Conservation (phyloP, 2,329 filamentous ascomycete species). For the Chrysoporthe austroafricana region DNA sequence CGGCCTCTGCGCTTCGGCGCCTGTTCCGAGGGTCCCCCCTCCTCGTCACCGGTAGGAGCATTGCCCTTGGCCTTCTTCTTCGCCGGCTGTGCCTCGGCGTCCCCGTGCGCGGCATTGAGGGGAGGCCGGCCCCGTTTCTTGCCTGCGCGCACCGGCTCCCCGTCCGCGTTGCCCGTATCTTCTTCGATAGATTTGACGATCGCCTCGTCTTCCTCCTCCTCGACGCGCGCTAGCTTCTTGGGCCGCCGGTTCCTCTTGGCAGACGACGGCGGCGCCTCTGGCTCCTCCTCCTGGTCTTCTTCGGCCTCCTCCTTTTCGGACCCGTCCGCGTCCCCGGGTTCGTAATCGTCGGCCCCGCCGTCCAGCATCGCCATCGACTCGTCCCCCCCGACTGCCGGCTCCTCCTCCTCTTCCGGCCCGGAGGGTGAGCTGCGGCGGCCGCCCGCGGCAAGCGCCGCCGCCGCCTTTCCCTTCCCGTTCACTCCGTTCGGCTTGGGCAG, state of each 20-base stretch:
- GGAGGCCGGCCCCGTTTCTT: conserved; percentile 33
- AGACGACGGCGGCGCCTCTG: conserved; percentile 26
- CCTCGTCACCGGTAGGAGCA: conserved; percentile 33
- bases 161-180: conserved; percentile 30
- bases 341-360: conserved; percentile 44
- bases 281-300: conserved; percentile 34
- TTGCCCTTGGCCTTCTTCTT: conserved; percentile 32
- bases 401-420: conserved; percentile 39
- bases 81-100: conserved; percentile 32
- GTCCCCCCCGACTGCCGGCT: conserved; percentile 34
- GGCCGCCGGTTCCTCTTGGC: conserved; percentile 20
- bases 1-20: conserved; percentile 25
- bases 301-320: conserved; percentile 34
- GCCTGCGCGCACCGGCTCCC: conserved; percentile 24
- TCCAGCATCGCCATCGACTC: conserved; percentile 34
- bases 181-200: conserved; percentile 31
- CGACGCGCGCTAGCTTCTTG: conserved; percentile 23
- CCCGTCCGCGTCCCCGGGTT: conserved; percentile 33
- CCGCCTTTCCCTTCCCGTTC: conserved; percentile 32
- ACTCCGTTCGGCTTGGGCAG: conserved; percentile 37
- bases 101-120: conserved; percentile 31
- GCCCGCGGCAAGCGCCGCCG: conserved; percentile 28
- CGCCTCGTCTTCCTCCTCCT: conserved; percentile 35
- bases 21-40: conserved; percentile 31
- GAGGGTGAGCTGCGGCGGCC: conserved; percentile 25